Evolutionary conservation across 768 basidiomycete species (phyloP), one percentile per base, ranked within the genome.

Genomic region (Trametes punicea): DNA sequence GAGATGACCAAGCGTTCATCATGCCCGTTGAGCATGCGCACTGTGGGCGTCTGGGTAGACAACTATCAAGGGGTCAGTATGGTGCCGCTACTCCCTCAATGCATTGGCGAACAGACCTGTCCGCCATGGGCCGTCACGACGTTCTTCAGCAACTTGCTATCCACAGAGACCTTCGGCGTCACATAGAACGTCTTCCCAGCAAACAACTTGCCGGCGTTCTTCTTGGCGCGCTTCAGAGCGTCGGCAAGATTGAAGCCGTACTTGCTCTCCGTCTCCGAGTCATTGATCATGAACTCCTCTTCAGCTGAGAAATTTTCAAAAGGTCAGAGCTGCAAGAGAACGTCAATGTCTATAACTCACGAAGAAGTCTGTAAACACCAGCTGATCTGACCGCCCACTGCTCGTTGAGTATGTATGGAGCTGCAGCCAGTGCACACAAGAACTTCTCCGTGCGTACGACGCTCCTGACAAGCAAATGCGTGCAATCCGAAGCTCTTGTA

Each of bases 381-480:
- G 81, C 78, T 10, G 82, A 88, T 0, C 79, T 78, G 5, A 68
- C 74, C 4, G 88, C 79, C 94, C 93, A 97, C 30, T 80, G 73
- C 49, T 78, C 77, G 3, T 76, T 80, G 20, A 97, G 71, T 44
- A 95, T 74, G 57, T 74, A 76, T 0, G 88, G 85, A 0, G 79
- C 81, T 0, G 70, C 70, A 0, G 88, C 77, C 62, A 96, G 73
- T 0, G 90, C 90, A 62, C 84, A 84, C 0, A 97, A 75, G 66
- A 96, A 88, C 68, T 96, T 97, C 66, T 93, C 89, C 1, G 94
- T 96, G 4, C 93, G 81, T 5, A 86, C 82, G 23, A 95, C 74
- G 25, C 76, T 74, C 30, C 78, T 80, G 9, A 83, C 81, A 44
- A 96, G 69, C 11, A 97, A 77, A 70, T 95, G 90, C 0, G 92